Conservation (phyloP, 768 basidiomycete genomes). For the Termitomyces sp. region DNA sequence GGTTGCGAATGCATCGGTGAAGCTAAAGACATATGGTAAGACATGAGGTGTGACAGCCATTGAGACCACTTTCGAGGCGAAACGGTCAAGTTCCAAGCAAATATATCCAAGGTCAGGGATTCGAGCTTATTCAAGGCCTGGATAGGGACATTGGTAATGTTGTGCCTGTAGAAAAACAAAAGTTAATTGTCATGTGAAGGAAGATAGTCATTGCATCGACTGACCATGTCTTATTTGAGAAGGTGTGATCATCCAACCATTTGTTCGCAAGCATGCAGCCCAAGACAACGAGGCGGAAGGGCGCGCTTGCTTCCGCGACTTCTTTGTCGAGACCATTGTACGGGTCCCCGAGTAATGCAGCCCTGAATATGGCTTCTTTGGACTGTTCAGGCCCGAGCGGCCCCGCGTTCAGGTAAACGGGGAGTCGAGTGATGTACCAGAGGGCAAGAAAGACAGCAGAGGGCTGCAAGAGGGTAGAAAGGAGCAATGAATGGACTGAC, state of each 20-base stretch:
- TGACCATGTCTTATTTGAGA: slow-evolving; percentile 87
- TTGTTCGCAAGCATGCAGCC: slow-evolving; percentile 88
- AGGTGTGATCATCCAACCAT: slow-evolving; percentile 86
- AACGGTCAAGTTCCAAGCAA: slow-evolving; percentile 68
- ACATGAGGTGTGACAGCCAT: slow-evolving; percentile 66
- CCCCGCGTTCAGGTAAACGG: slow-evolving; percentile 59
- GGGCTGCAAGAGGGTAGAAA: slow-evolving; percentile 79
- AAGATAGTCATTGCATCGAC: slow-evolving; percentile 16
- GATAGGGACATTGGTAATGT: slow-evolving; percentile 74
- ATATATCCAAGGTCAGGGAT: slow-evolving; percentile 65
- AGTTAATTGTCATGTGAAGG: slow-evolving; percentile 6
- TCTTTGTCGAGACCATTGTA: slow-evolving; percentile 41
- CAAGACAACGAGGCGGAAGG: slow-evolving; percentile 72
- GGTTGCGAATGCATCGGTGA: slow-evolving; percentile 64
- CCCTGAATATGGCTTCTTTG: slow-evolving; percentile 64
- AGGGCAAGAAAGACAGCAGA: slow-evolving; percentile 75
- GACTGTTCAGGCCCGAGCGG: slow-evolving; percentile 46
- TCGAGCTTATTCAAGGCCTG: slow-evolving; percentile 69
- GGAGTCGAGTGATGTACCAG: slow-evolving; percentile 80
- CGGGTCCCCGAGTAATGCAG: slow-evolving; percentile 54
- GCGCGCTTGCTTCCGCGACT: slow-evolving; percentile 52
- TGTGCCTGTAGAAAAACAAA: slow-evolving; percentile 50
- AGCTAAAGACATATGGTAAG: slow-evolving; percentile 61
- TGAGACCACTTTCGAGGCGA: slow-evolving; percentile 60
- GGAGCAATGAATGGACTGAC: slow-evolving; percentile 67